Base-by-base conservation (phyloP, 495 filamentous ascomycete species). In the Cladorrhinum samala region DNA sequence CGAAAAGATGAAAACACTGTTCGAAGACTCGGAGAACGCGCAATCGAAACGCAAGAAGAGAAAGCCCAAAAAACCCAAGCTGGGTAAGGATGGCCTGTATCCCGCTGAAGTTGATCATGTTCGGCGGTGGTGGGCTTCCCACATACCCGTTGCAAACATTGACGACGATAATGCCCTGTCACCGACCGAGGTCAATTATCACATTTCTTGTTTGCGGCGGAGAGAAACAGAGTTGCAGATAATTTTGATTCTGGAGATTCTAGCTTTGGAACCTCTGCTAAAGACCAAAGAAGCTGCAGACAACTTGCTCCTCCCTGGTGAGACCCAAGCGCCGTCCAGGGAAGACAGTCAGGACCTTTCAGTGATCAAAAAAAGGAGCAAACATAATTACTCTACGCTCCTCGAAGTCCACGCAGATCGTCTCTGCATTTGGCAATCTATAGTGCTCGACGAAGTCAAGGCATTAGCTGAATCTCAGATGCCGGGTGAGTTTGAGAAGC, bases 381-480 rank as follows among this genome's bases (percentile, higher is more conserved):
- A 64, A 39, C 70, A 70, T 46, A 72, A 76, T 49, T 46, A 77
- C 1, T 68, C 73, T 1, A 50, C 84, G 1, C 76, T 91, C 18
- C 75, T 98, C 7, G 92, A 97, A 59, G 71, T 95, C 3, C 83
- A 95, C 46, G 79, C 95, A 9, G 94, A 98, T 65, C 82, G 90
- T 30, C 75, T 98, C 19, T 94, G 90, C 64, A 98, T 98, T 37
- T 98, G 94, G 94, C 91, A 96, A 62, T 89, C 90, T n/a, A 81
- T 87, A 47, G 77, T 80, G 9, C 66, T 76, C 5, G 82, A 82
- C 21, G 73, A 75, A 38, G 58, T 70, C 39, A 81, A 79, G 42
- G 72, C 73, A 21, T 64, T 77, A 27, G 77, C 79, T 36, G 80
- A 84, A 56, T 68, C 75, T 9, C 68, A 75, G 44, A 27, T 52